Base-by-base conservation (phyloP, 2,329 filamentous ascomycete genomes). In the Lecanoromycetidae sp. region DNA sequence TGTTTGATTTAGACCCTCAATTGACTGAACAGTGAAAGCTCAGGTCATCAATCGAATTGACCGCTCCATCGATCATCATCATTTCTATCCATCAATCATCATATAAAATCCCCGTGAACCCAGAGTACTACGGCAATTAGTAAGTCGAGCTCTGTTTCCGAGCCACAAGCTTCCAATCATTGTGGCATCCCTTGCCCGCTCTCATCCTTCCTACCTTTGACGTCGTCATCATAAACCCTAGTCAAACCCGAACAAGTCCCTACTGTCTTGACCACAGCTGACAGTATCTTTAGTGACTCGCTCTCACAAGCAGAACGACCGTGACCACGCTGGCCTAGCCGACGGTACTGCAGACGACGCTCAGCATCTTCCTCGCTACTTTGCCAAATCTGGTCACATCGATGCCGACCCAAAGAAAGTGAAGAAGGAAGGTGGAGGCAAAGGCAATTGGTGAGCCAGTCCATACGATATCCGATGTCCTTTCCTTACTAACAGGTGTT, bases 341-440 rank as follows among this genome's bases (percentile, higher is more conserved):
- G 84, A 91, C 58, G 84, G 83, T 63, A 80, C 77, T 49, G 80
- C 77, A 52, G 66, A 73, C 43, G 72, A 78, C 46, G 75, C 83
- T 55, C 83, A 91, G 57, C 76, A 82, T 59, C 70, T 94, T 23
- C 90, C 91, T 61, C 86, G 87, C 61, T 96, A 84, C 77, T 96
- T 96, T 65, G 87, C 79, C 66, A 95, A 95, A 71, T 70, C 78
- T 51, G 90, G 90, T 56, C 82, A 83, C 62, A 72, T 79, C 58
- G 87, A 87, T 61, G 72, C 75, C 57, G 85, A 94, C 61, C 90
- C 91, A 52, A 87, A 86, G 67, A 91, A 93, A 74, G 82, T 84
- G 63, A 98, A 98, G 80, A 98, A 98, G 74, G 85, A 94, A 61
- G 90, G 90, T 54, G 83, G 77, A 57, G 90, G 90, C 57, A 88